Evolutionary conservation across 2,329 filamentous ascomycete genomes (phyloP), one percentile per base, ranked within the genome.

Genomic region (Penicillium verrucosum): DNA sequence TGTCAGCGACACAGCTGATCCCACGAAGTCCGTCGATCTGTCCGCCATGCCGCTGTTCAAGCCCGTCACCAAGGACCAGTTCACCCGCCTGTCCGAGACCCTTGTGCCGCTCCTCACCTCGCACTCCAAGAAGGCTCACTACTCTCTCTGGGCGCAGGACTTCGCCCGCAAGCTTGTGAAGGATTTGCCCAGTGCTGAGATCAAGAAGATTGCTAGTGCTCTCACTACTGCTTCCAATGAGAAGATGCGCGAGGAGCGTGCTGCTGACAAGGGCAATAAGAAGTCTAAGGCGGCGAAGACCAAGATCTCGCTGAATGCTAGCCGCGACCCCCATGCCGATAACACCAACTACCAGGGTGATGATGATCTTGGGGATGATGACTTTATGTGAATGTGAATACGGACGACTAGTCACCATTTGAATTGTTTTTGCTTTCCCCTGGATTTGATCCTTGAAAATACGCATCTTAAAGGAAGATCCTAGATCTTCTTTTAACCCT

Each of bases 241-340:
- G 84, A 97, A 96, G 83, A 88, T 97, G 88, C 95, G 92, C 81
- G 92, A 97, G 76, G 94, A 99, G 83, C 97, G 97, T 83, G 87
- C 88, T 4, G 85, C 90, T 4, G 91, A 96, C 64, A 97, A 96
- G 82, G 87, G 90, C 53, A 90, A 88, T 69, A 99, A 97, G 89
- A 99, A 97, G 86, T 86, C 82, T 67, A 97, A 97, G 84, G 92
- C 92, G 5, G 89, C 90, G 60, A 97, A 97, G 86, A 96, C 89
- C 38, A 99, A 99, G 86, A 85, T 89, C 18, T 88, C 85, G 7
- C 80, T 97, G 48, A 89, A 89, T 54, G 86, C 57, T 78, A 76
- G 70, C 78, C 88, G 70, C 77, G 81, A 78, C 73, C 82, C 68
- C 77, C 74, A 66, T 81, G 81, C 73, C 60, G 93, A 97, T 74